Percentiles rank a stretch among this genome's conserved stretches.
Conservation (phyloP, 129 eudicot genomes). For the Flaveria linearis region DNA sequence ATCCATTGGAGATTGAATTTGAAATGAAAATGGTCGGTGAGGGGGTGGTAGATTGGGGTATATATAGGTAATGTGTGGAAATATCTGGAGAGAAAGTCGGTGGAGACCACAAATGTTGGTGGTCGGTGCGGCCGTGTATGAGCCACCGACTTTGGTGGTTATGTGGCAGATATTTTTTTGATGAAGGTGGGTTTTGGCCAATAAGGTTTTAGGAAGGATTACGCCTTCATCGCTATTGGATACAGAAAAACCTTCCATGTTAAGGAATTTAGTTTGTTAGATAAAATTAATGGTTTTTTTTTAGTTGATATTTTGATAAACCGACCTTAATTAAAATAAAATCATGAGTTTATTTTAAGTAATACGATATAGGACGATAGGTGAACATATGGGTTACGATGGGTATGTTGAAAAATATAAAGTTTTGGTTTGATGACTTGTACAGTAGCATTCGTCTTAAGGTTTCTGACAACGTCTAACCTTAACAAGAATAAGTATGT, state of each 20-base stretch:
- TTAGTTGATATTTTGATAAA: too few species aligned
- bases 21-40: constrained; percentile 21
- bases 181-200: constrained; percentile 14
- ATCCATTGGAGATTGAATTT: constrained; percentile 11
- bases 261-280: background rate
- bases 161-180: constrained; percentile 23
- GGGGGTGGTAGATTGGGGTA: background rate
- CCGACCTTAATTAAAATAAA: too few species aligned
- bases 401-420: too few species aligned
- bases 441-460: too few species aligned
- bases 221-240: background rate
- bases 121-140: background rate
- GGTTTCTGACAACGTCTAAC: too few species aligned
- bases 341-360: too few species aligned
- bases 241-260: background rate
- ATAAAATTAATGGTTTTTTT: too few species aligned
- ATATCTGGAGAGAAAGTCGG: constrained; percentile 17
- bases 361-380: too few species aligned
- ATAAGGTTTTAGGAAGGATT: constrained; percentile 15
- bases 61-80: constrained; percentile 27
- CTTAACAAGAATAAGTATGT: too few species aligned
- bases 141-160: background rate
- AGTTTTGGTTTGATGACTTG: too few species aligned
- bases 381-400: too few species aligned
- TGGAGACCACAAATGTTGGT: background rate